Evolutionary conservation across 2,329 filamentous ascomycete genomes (phyloP), one percentile per base, ranked within the genome.

Genomic region (Escovopsis sp.): DNA sequence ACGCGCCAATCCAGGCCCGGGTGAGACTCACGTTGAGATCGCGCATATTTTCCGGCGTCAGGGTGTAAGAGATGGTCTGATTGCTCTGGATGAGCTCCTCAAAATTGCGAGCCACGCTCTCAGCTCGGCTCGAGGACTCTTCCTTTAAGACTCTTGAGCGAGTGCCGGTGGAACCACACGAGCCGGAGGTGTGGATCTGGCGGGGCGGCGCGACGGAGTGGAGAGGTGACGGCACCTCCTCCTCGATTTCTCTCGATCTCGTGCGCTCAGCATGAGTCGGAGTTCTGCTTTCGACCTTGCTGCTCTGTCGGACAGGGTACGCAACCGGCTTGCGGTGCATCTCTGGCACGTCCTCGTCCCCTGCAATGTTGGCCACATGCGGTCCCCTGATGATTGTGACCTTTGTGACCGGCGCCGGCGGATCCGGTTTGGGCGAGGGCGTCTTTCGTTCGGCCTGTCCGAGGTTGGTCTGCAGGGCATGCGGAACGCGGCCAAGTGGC

Each of bases 61-160:
- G 63, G 2, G 83, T 88, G 52, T 80, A 88, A 46, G 83, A 82
- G 30, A 88, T 76, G 2, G 83, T 88, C 50, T 86, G 74, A 46
- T 85, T 79, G 53, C 82, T 86, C 38, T 82, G 74, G 42, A 90
- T 87, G 34, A 88, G 64, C 45, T 86, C 70, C 49, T 90, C 83
- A 48, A 90, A 79, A 45, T 80, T 75, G 32, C 70, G 72, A 9
- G 72, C 70, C 33, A 78, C 71, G 39, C 77, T 71, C 31, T 72
- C 70, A 6, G 62, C 57, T 5, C 59, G 62, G 38, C 50, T 64
- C 14, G 55, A 55, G 25, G 49, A 53, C 44, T 63, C 68, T 42
- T 79, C 72, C 27, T 70, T 64, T 3, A 69, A 56, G 7, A 65
- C 55, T 50, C 70, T 72, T 33, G 70, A 50, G 39, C 67, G 73